Evolutionary conservation across 2,329 filamentous ascomycete genomes (phyloP).

Genomic region (Cytospora piceicola): DNA sequence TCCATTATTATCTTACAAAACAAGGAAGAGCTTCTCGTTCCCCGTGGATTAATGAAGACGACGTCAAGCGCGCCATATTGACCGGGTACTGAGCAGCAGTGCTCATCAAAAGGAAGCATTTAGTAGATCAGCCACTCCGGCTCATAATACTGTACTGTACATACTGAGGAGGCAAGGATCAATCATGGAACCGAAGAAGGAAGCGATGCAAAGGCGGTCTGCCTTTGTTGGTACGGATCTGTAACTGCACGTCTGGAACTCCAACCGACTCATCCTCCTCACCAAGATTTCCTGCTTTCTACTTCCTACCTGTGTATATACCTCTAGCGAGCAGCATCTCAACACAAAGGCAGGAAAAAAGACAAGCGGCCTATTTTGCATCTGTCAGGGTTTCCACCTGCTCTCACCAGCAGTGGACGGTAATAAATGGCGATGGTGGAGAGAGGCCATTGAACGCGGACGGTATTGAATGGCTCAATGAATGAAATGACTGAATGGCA

Average conservation of each 20-base stretch:
- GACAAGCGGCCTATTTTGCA: neutral
- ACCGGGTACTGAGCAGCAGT: neutral
- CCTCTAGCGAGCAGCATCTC: neutral
- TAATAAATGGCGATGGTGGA: conserved; percentile 2
- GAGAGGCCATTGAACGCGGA: conserved; percentile 13
- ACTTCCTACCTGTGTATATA: too few species aligned
- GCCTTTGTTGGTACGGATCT: too few species aligned
- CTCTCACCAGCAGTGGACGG: neutral
- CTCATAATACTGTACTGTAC: neutral
- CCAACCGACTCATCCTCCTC: too few species aligned
- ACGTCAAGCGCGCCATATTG: too few species aligned
- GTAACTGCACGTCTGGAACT: too few species aligned
- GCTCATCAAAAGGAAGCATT: neutral
- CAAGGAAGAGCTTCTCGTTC: too few species aligned
- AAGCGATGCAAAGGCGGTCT: too few species aligned
- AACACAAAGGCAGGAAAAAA: neutral
- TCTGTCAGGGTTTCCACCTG: neutral
- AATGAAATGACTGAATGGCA: neutral
- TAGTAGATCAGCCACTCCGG: conserved; percentile 5
- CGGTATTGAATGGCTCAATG: too few species aligned
- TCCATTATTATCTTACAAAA: too few species aligned
- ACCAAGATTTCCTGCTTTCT: too few species aligned
- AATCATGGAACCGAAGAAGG: neutral
- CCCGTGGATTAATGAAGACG: too few species aligned
- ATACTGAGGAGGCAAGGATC: neutral